phyloP scores from a whole-genome alignment of 257 asterid species.

The Fraxinus cuspidata region DNA sequence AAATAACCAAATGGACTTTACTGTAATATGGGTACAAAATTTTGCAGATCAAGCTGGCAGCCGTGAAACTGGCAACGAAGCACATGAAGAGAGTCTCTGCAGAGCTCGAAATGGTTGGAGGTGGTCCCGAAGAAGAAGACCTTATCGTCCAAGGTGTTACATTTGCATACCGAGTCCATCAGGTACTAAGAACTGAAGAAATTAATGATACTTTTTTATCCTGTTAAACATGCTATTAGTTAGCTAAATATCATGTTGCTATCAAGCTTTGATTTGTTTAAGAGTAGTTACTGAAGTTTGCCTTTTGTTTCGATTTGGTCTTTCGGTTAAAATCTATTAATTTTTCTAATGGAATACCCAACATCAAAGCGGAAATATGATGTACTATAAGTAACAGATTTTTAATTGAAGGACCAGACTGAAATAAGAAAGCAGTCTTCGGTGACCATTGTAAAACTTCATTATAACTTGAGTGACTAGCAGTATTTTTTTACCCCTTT shows the following conservation, averaged over 20 bases:
- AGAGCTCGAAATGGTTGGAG: slow-evolving; percentile 70
- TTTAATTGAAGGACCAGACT: not conserved
- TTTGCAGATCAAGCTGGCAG: slow-evolving; percentile 92
- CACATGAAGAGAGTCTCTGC: slow-evolving; percentile 92
- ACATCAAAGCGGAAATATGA: not conserved
- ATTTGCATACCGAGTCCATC: slow-evolving; percentile 92
- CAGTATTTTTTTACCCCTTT: not conserved
- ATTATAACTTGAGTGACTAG: not conserved
- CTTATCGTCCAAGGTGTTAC: slow-evolving; percentile 64
- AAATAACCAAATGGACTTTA: slow-evolving; percentile 17
- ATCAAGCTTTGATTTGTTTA: not conserved
- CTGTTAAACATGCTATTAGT: not conserved
- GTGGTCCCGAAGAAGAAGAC: slow-evolving; percentile 96
- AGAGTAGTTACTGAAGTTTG: not conserved
- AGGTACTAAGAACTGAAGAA: slow-evolving; percentile 41
- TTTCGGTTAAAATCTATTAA: not conserved
- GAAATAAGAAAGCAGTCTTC: not conserved
- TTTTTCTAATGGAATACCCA: not conserved
- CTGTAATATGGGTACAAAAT: slow-evolving; percentile 10
- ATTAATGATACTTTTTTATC: not conserved
- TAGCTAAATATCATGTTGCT: not conserved
- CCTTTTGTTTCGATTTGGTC: not conserved
- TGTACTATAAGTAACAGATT: not conserved
- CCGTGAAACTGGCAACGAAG: slow-evolving; percentile 94
- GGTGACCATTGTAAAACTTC: not conserved